phyloP scores from a whole-genome alignment of 441 rosid genomes.

The Pelargonium fulgidum region DNA sequence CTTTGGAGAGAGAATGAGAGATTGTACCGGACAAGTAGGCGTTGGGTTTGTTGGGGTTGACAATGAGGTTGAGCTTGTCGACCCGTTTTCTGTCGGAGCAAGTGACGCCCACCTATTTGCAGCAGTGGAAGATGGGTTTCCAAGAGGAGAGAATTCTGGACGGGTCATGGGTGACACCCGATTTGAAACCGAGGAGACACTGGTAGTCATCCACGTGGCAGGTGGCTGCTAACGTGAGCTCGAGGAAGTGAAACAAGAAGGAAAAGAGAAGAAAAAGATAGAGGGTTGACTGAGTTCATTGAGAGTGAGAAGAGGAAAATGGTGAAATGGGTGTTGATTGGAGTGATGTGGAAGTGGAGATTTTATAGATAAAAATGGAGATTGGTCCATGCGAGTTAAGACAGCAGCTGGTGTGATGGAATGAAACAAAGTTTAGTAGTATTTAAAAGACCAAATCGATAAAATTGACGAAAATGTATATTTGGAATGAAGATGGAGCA shows the following conservation, averaged over 20 bases:
- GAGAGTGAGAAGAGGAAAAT: no score
- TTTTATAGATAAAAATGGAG: no score
- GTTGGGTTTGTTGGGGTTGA: no score
- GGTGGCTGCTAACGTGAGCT: neutral
- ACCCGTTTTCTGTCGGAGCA: neutral
- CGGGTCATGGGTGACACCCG: neutral
- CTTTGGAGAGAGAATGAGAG: neutral
- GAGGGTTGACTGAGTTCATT: no score
- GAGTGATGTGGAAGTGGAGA: no score
- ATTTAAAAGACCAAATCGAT: no score
- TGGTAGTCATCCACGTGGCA: neutral
- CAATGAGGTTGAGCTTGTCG: neutral
- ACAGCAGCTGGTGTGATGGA: no score
- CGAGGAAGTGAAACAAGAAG: neutral
- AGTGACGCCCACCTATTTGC: neutral
- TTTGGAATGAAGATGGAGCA: no score
- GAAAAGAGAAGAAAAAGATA: neutral
- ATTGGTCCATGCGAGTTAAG: no score
- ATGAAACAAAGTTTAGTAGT: no score
- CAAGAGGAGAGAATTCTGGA: neutral
- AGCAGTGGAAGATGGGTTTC: neutral
- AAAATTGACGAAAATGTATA: no score
- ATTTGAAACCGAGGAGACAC: neutral
- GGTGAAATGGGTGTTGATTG: no score
- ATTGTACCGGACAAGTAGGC: neutral